Evolutionary conservation across 1,284 basidiomycete genomes (phyloP).

Genomic region (Athelia sp.): DNA sequence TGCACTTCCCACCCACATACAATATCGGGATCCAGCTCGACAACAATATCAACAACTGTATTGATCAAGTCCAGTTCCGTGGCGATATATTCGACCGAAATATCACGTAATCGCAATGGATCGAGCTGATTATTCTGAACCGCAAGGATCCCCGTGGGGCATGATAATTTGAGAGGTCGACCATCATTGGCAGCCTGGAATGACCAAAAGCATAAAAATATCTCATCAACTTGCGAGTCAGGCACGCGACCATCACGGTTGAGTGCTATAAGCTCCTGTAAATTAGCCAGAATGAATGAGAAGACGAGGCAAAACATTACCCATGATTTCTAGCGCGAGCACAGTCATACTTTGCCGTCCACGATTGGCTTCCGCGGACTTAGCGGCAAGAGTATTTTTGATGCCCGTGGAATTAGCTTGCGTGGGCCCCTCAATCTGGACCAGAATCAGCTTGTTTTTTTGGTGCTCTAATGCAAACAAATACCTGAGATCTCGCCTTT

Average conservation of each 20-base stretch:
- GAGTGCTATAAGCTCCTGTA: slow-evolving; percentile 39
- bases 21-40: slow-evolving; percentile 87
- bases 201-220: slow-evolving; percentile 64
- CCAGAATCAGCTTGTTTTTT: neutral
- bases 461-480: neutral
- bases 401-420: slow-evolving; percentile 68
- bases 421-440: slow-evolving; percentile 75
- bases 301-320: slow-evolving; percentile 34
- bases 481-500: slow-evolving; percentile 52
- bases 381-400: slow-evolving; percentile 47
- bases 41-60: slow-evolving; percentile 69
- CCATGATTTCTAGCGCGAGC: slow-evolving; percentile 81
- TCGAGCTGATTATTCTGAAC: slow-evolving; percentile 38
- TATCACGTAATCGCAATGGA: slow-evolving; percentile 35
- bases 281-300: neutral
- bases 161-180: slow-evolving; percentile 30
- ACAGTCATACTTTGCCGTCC: slow-evolving; percentile 78
- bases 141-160: slow-evolving; percentile 58
- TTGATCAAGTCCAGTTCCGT: slow-evolving; percentile 86
- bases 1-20: slow-evolving; percentile 93
- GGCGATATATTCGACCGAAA: slow-evolving; percentile 52
- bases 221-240: slow-evolving; percentile 64
- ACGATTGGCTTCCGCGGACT: slow-evolving; percentile 37
- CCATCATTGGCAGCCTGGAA: slow-evolving; percentile 50
- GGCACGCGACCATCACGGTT: slow-evolving; percentile 64